A percentile compares a stretch with the other conserved stretches of the same genome.
Evolutionary conservation across 169 alveolate species (phyloP).

Genomic region (Cryptosporidium tyzzeri): DNA sequence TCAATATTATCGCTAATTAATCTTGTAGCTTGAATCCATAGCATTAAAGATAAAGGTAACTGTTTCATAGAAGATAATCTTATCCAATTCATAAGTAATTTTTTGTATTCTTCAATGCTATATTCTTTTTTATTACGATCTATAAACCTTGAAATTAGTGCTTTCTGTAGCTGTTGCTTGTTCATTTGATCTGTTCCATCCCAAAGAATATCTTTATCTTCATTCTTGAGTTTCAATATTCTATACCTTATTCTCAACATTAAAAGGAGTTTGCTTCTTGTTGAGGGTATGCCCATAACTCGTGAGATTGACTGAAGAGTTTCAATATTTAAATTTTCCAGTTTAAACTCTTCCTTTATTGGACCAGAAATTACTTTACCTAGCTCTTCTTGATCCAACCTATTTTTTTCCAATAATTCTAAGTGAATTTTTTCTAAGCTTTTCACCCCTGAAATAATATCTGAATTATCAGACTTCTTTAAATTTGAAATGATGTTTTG

Average conservation of each 20-base stretch:
- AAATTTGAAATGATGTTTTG: constrained; percentile 80
- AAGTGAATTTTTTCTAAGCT: constrained; percentile 86
- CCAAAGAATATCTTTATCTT: constrained; percentile 39
- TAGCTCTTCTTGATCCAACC: constrained; percentile 85
- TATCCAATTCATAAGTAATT: not conserved
- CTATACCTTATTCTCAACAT: constrained; percentile 1
- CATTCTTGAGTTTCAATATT: constrained; percentile 12
- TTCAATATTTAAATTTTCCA: constrained; percentile 88
- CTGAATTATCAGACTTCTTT: constrained; percentile 80
- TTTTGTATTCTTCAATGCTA: not conserved
- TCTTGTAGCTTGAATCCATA: not conserved
- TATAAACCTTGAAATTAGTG: constrained; percentile 18
- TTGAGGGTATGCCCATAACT: not conserved
- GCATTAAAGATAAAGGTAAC: not conserved
- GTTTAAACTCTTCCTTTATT: constrained; percentile 87
- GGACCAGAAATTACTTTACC: constrained; percentile 84
- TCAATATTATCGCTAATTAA: not conserved
- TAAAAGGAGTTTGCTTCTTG: not conserved
- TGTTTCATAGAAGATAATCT: not conserved
- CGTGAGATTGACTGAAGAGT: constrained; percentile 80
- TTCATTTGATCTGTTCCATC: constrained; percentile 3
- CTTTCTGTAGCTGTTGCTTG: not conserved
- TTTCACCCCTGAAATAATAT: constrained; percentile 61
- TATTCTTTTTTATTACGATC: not conserved
- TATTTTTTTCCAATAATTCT: constrained; percentile 83